Conservation (phyloP, 2,329 filamentous ascomycete species). For the Aureobasidium sp. region DNA sequence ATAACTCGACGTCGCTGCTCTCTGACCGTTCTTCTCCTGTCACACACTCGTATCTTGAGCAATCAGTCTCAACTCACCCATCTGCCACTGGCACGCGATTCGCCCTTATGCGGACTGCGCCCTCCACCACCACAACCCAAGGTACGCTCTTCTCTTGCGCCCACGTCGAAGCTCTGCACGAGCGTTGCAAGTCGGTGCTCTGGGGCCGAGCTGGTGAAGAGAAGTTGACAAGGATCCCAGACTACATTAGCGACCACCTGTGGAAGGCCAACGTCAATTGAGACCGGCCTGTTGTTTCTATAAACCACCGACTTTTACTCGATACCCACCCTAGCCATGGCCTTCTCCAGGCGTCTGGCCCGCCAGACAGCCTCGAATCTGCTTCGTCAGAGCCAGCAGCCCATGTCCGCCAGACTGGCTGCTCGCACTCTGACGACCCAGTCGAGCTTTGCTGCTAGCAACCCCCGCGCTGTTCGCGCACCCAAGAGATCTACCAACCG, state of each 20-base stretch:
- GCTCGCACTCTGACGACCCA: constrained; percentile 24
- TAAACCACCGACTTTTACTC: constrained; percentile 1
- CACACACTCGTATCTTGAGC: constrained; percentile 21
- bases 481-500: constrained; percentile 12
- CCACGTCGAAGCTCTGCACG: constrained; percentile 1
- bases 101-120: constrained; percentile 38
- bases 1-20: constrained; percentile 5
- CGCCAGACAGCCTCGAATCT: constrained; percentile 25
- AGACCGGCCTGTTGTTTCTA: constrained; percentile 20
- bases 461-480: constrained; percentile 3
- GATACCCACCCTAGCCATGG: constrained; percentile 19
- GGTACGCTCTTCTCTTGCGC: constrained; percentile 31
- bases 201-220: not conserved
- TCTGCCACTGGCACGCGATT: constrained; percentile 16
- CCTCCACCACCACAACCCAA: constrained; percentile 44
- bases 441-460: constrained; percentile 12
- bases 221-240: constrained; percentile 26
- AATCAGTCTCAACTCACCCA: constrained; percentile 8
- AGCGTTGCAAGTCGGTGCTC: constrained; percentile 6
- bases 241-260: constrained; percentile 62
- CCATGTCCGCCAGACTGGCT: constrained; percentile 17
- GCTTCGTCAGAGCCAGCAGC: constrained; percentile 19
- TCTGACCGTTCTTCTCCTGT: constrained; percentile 18
- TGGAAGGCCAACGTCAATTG: constrained; percentile 59
- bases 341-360: constrained; percentile 25